These are phyloP conservation scores for Backusella tuberculispora DNA, from an alignment of 192 early-diverging fungal genomes.

Conservation along the genomic window DNA sequence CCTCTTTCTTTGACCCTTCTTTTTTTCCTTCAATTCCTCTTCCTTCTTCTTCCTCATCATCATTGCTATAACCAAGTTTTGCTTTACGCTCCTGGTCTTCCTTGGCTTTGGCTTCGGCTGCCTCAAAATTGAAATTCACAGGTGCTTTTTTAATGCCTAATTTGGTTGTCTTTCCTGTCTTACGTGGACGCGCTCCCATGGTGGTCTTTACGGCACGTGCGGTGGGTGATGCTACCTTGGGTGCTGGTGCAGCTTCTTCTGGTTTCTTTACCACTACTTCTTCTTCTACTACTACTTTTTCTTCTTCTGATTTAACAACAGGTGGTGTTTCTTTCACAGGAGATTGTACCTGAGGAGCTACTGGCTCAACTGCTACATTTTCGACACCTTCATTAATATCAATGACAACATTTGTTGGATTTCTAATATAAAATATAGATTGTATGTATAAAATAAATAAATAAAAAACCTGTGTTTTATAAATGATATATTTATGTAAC, in stretches of 20 bases:
- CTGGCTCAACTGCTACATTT: background rate
- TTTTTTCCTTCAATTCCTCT: background rate
- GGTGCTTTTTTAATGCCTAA: slow-evolving; percentile 90
- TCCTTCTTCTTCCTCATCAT: slow-evolving; percentile 18
- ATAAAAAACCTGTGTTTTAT: background rate
- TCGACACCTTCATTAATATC: slow-evolving; percentile 11
- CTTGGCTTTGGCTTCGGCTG: slow-evolving; percentile 86
- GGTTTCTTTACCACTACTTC: background rate
- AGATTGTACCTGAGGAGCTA: background rate
- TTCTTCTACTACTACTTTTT: background rate
- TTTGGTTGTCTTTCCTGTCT: slow-evolving; percentile 70
- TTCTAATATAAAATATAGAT: slow-evolving; percentile 12
- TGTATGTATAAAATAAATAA: too few relatives aligned
- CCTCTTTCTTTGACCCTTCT: background rate
- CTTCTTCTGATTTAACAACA: background rate
- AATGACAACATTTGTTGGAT: slow-evolving; percentile 34
- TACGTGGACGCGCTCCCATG: slow-evolving; percentile 34
- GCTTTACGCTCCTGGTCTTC: slow-evolving; percentile 56
- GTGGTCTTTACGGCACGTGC: slow-evolving; percentile 33
- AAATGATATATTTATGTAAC: background rate
- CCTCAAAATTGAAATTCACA: slow-evolving; percentile 83
- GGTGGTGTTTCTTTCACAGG: background rate
- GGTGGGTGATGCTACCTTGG: slow-evolving; percentile 31
- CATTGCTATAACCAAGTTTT: slow-evolving; percentile 19
- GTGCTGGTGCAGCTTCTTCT: background rate